Evolutionary conservation across 306 rosid species (phyloP).

Genomic region (Cicer arietinum): DNA sequence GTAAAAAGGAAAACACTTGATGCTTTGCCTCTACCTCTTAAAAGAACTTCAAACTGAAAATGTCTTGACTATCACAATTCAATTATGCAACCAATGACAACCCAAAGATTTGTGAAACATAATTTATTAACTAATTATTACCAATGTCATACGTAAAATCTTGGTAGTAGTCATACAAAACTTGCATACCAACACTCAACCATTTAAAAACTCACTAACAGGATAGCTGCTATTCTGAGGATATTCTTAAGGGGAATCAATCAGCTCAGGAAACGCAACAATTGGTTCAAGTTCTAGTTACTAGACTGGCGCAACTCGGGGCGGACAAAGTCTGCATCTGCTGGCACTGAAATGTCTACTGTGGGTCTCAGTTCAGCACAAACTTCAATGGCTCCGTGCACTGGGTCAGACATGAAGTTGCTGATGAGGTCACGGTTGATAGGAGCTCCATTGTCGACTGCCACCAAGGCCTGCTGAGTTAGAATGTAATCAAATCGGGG

Average conservation of each 20-base stretch:
- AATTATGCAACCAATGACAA: neutral
- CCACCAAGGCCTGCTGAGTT: constrained; percentile 94
- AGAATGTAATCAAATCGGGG: constrained; percentile 89
- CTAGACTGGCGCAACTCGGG: constrained; percentile 85
- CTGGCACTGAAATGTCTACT: constrained; percentile 83
- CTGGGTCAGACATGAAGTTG: constrained; percentile 92
- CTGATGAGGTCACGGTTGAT: constrained; percentile 83
- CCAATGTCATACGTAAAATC: constrained; percentile 27
- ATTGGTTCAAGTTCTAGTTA: constrained; percentile 45
- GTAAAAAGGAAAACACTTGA: neutral
- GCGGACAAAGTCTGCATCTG: constrained; percentile 94
- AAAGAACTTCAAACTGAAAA: too few relatives aligned
- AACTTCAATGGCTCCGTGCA: constrained; percentile 88
- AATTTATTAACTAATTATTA: constrained; percentile 14
- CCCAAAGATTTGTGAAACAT: neutral
- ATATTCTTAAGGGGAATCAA: constrained; percentile 23
- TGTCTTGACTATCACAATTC: neutral
- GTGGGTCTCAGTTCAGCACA: constrained; percentile 96
- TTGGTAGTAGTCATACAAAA: constrained; percentile 37
- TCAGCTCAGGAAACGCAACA: constrained; percentile 26
- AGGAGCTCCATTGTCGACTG: constrained; percentile 73
- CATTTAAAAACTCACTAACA: constrained; percentile 34
- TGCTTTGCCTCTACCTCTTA: neutral
- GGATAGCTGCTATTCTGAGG: constrained; percentile 6
- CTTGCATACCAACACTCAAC: constrained; percentile 32